Percentiles rank a stretch among this genome's conserved stretches.
Evolutionary conservation across 2,329 filamentous ascomycete species (phyloP).

Genomic region (Lithohypha guttulata): DNA sequence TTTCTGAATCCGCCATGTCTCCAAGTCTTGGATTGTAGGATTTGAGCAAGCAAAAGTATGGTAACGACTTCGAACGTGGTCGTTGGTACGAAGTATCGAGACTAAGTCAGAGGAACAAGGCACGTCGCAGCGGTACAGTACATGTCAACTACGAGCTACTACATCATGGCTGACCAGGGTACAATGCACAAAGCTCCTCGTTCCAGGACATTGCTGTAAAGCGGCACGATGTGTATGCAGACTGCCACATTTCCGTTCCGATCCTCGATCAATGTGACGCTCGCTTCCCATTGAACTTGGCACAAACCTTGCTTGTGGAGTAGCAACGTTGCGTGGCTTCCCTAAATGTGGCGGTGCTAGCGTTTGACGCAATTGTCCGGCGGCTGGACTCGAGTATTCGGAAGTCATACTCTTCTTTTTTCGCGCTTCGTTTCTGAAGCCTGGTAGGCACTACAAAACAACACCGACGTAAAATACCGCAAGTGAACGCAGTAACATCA

Average conservation of each 20-base stretch:
- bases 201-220: not conserved
- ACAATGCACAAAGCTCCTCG: not conserved
- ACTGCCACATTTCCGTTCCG: not conserved
- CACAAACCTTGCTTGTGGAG: constrained; percentile 3
- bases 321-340: not conserved
- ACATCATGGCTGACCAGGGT: constrained; percentile 11
- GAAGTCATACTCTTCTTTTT: no score
- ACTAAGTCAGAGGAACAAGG: not conserved
- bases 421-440: no score
- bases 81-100: not conserved
- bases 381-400: no score
- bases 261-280: not conserved
- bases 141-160: constrained; percentile 2
- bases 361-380: not conserved
- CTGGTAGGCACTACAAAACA: no score
- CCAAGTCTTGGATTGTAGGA: not conserved
- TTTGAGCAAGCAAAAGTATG: not conserved
- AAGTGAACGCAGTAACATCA: no score
- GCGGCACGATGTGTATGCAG: constrained; percentile 1
- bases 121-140: constrained; percentile 11
- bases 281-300: constrained; percentile 7
- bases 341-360: not conserved
- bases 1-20: constrained; percentile 17
- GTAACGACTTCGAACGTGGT: not conserved
- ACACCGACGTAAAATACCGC: no score